phyloP scores from a whole-genome alignment of 345 rosid species.

The Camelina laxa region DNA sequence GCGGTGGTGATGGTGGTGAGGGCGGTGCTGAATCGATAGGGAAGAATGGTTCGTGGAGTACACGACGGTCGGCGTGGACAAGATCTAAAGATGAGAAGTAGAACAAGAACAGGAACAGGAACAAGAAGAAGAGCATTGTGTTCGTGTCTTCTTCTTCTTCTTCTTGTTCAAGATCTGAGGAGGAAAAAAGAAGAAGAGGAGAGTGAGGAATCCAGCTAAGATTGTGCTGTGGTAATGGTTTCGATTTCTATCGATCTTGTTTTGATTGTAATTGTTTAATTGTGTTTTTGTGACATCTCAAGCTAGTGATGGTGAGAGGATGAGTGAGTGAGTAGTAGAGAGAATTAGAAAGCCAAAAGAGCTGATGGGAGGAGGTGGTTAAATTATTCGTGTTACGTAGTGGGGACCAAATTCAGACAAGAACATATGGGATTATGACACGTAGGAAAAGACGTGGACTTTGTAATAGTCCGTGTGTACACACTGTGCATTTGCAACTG shows the following conservation, averaged over 20 bases:
- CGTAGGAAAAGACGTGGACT: constrained; percentile 34
- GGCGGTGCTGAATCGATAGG: constrained; percentile 59
- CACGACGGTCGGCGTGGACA: constrained; percentile 52
- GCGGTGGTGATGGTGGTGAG: constrained; percentile 45
- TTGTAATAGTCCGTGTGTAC: constrained; percentile 34
- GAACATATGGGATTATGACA: constrained; percentile 18
- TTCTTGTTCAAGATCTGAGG: constrained; percentile 25
- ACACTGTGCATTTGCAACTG: constrained; percentile 25
- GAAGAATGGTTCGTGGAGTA: constrained; percentile 77
- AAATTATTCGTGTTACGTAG: constrained; percentile 35
- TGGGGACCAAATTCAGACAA: constrained; percentile 12
- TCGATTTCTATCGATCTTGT: constrained; percentile 26
- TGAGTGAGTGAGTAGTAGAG: constrained; percentile 29
- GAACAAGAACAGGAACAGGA: constrained; percentile 33
- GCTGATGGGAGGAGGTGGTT: constrained; percentile 21
- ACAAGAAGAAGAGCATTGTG: constrained; percentile 55
- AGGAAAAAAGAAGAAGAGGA: not conserved
- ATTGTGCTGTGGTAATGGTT: constrained; percentile 57
- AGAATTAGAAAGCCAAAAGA: not conserved
- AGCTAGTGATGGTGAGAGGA: constrained; percentile 5
- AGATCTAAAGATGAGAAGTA: constrained; percentile 24
- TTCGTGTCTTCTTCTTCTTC: not conserved
- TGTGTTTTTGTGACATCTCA: not conserved
- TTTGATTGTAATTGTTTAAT: constrained; percentile 4
- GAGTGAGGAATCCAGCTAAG: constrained; percentile 77